Conservation (phyloP, 495 filamentous ascomycete genomes). For the Penicillium psychrofluorescens region DNA sequence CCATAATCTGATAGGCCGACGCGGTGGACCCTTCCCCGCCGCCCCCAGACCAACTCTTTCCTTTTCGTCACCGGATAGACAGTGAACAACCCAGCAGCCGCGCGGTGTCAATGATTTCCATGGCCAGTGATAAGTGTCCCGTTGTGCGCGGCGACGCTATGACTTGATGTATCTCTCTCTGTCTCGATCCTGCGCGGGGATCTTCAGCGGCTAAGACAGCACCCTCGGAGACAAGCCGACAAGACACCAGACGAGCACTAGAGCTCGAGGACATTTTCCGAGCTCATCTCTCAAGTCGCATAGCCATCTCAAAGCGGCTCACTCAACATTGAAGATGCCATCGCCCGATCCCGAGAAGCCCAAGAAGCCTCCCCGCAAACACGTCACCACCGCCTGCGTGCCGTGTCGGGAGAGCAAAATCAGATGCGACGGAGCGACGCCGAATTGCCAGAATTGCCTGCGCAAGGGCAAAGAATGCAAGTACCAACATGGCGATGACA, state of each 20-base stretch:
- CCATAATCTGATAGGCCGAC: conserved; percentile 11
- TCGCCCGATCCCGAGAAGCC: conserved; percentile 25
- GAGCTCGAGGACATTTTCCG: too few species aligned
- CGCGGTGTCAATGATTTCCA: too few species aligned
- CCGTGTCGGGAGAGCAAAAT: conserved; percentile 46
- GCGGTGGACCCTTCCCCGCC: conserved; percentile 14
- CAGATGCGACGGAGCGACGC: conserved; percentile 39
- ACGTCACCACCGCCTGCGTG: conserved; percentile 43
- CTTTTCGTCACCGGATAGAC: background rate
- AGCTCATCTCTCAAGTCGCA: too few species aligned
- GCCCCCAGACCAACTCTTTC: conserved; percentile 1
- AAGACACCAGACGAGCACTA: too few species aligned
- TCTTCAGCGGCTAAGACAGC: too few species aligned
- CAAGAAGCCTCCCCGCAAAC: conserved; percentile 33
- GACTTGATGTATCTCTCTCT: too few species aligned
- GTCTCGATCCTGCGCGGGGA: too few species aligned
- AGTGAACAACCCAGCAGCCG: background rate
- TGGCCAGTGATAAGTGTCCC: too few species aligned
- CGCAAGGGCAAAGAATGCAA: conserved; percentile 41
- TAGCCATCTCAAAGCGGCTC: too few species aligned
- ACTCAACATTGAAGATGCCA: conserved; percentile 6
- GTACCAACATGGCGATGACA: conserved; percentile 43
- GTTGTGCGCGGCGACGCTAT: too few species aligned
- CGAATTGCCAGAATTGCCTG: conserved; percentile 40
- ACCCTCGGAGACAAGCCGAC: too few species aligned